Evolutionary conservation across 1,284 basidiomycete species (phyloP).

Genomic region (Cryptococcus maquisensis): DNA sequence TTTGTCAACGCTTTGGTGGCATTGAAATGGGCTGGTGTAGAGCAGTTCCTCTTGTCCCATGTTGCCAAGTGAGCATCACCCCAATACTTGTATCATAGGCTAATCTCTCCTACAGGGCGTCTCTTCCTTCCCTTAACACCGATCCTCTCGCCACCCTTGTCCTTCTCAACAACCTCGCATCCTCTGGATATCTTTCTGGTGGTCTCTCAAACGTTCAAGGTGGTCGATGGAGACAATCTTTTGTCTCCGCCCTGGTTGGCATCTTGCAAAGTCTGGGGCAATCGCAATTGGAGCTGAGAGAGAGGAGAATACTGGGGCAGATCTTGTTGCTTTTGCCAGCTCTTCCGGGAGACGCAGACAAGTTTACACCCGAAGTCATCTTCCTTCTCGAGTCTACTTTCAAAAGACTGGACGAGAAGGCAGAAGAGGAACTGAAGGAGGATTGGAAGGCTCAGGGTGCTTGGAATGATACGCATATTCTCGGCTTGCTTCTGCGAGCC

Average conservation of each 20-base stretch:
- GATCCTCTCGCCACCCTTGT: conserved; percentile 40
- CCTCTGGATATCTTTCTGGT: conserved; percentile 38
- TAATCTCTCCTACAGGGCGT: conserved; percentile 16
- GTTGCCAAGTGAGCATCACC: conserved; percentile 27
- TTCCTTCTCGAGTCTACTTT: conserved; percentile 6
- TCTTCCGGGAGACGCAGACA: conserved; percentile 22
- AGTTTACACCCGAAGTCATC: conserved; percentile 21
- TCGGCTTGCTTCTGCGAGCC: conserved; percentile 22
- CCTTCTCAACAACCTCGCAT: conserved; percentile 43
- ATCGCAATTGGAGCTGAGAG: conserved; percentile 7
- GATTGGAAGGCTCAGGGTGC: conserved; percentile 23
- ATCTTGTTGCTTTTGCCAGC: conserved; percentile 30
- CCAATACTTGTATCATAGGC: neutral
- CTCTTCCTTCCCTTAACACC: conserved; percentile 23
- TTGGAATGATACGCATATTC: conserved; percentile 37
- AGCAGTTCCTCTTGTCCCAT: conserved; percentile 48
- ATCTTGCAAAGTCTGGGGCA: conserved; percentile 5
- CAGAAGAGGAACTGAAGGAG: neutral
- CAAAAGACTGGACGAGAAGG: neutral
- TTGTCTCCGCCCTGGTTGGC: conserved; percentile 27
- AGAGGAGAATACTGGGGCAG: conserved; percentile 30
- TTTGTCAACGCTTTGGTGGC: conserved; percentile 43
- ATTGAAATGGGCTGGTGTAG: conserved; percentile 45
- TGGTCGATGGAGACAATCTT: conserved; percentile 42
- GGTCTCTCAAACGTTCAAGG: conserved; percentile 47